phyloP scores from a whole-genome alignment of 2,329 filamentous ascomycete genomes.

The Akanthomyces uredinophilus region DNA sequence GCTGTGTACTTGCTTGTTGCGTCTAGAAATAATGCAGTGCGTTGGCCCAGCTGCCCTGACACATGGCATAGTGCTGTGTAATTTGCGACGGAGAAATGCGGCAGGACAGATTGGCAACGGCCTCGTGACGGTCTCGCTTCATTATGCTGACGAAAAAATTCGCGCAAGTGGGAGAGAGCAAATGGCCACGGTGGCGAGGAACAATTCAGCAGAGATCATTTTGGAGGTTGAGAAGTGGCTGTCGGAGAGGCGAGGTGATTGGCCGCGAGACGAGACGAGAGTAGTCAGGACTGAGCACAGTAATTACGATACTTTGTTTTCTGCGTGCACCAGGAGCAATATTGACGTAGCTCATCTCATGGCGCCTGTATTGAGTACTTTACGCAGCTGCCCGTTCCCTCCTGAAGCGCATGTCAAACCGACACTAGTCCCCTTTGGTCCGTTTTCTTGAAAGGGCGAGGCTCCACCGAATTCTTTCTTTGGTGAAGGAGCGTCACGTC shows the following conservation, averaged over 20 bases:
- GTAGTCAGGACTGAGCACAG: not conserved
- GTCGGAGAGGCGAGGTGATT: not conserved
- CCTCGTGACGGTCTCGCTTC: not conserved
- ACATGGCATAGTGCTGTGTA: too few relatives aligned
- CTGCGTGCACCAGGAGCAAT: accelerated
- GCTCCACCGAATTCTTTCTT: constrained; percentile 2
- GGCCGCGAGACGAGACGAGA: not conserved
- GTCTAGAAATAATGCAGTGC: too few relatives aligned
- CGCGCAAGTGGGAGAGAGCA: not conserved
- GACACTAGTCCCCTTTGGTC: not conserved
- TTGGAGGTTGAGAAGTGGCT: not conserved
- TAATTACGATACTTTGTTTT: not conserved
- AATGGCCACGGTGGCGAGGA: not conserved
- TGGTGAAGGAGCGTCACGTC: constrained; percentile 12
- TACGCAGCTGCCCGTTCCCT: not conserved
- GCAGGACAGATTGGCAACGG: too few relatives aligned
- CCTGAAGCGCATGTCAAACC: not conserved
- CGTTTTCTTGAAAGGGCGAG: not conserved
- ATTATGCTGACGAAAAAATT: not conserved
- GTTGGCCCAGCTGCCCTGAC: too few relatives aligned
- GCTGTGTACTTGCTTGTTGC: not conserved
- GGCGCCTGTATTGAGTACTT: not conserved
- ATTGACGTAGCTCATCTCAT: not conserved
- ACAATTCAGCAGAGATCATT: not conserved
- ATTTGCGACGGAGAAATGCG: too few relatives aligned